A percentile compares a stretch with the other conserved stretches of the same genome.
phyloP scores from a whole-genome alignment of 2,329 filamentous ascomycete species.

The Aureobasidium sp. region DNA sequence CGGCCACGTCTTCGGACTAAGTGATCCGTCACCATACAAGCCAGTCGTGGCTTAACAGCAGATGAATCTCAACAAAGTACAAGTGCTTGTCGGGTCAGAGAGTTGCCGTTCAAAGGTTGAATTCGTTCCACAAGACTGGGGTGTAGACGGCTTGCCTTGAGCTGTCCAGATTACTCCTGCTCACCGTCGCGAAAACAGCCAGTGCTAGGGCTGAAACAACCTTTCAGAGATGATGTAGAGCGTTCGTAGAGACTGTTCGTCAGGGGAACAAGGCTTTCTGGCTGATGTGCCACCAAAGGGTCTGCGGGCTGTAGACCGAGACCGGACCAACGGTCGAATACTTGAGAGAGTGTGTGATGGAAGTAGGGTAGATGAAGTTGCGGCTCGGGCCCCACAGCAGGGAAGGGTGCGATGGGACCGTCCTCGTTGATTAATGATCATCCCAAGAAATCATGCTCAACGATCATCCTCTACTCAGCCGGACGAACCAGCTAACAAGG shows the following conservation, averaged over 20 bases:
- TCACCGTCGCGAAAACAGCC: background rate
- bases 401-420: background rate
- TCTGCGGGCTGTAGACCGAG: background rate
- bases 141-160: background rate
- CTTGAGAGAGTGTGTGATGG: background rate
- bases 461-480: background rate
- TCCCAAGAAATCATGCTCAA: background rate
- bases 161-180: background rate
- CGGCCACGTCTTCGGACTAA: background rate
- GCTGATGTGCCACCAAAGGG: background rate
- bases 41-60: background rate
- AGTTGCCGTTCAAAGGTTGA: background rate
- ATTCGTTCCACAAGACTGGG: background rate
- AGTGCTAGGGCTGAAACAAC: background rate
- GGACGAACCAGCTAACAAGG: background rate
- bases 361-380: background rate
- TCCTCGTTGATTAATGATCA: background rate
- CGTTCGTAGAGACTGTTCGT: background rate
- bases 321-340: constrained; percentile 4
- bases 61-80: background rate
- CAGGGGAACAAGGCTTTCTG: background rate
- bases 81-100: background rate
- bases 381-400: background rate
- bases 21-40: background rate
- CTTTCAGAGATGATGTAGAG: background rate